These are phyloP conservation scores for Colletotrichum australisinense DNA, from an alignment of 2,329 filamentous ascomycete species.

Conservation along the genomic window DNA sequence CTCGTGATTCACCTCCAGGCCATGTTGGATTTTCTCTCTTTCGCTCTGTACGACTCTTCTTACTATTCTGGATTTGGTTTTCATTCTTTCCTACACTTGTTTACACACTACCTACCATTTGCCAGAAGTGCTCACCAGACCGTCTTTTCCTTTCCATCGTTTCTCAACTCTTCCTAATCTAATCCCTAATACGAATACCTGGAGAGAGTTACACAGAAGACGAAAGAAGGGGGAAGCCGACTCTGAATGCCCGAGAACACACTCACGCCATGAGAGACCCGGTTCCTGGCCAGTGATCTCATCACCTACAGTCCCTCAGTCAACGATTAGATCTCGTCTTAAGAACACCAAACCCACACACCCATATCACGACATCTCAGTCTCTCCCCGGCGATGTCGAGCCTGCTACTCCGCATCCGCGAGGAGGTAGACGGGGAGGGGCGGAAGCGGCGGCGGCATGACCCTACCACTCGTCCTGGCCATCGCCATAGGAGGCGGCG, in stretches of 20 bases:
- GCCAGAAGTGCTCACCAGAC: background rate
- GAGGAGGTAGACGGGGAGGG: background rate
- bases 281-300: background rate
- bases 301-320: background rate
- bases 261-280: conserved; percentile 8
- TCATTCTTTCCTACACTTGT: conserved; percentile 14
- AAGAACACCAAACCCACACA: background rate
- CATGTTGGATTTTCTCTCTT: background rate
- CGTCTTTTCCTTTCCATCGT: background rate
- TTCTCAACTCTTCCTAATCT: background rate
- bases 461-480: conserved; percentile 53
- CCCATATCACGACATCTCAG: background rate
- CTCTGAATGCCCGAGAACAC: background rate
- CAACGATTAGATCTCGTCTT: background rate
- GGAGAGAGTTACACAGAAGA: background rate
- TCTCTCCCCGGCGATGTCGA: background rate
- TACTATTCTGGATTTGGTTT: background rate
- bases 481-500: conserved; percentile 60
- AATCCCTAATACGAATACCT: background rate
- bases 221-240: background rate
- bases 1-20: background rate
- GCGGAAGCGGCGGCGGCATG: conserved; percentile 14
- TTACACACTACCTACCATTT: background rate
- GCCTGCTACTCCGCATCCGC: conserved; percentile 5
- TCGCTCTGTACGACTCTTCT: background rate